Conservation (phyloP, 352 stramenopile species). For the Blastocystis sp. region DNA sequence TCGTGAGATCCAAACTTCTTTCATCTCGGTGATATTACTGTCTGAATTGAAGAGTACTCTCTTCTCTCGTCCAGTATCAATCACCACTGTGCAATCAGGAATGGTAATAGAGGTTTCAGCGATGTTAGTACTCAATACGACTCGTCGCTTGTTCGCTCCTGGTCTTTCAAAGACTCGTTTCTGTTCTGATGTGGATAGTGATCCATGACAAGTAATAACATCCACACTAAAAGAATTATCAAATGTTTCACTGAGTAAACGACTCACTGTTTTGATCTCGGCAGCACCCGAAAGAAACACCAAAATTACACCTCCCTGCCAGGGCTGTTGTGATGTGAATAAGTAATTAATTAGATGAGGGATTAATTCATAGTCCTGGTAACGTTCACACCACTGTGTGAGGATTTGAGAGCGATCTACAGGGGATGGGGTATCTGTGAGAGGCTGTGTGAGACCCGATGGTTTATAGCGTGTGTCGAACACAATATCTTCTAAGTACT, state of each 20-base stretch:
- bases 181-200: constrained; percentile 87
- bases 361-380: constrained; percentile 26
- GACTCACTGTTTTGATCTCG: constrained; percentile 83
- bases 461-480: constrained; percentile 74
- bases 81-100: constrained; percentile 83
- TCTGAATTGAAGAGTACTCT: constrained; percentile 78
- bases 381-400: constrained; percentile 43
- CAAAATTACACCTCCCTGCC: constrained; percentile 74
- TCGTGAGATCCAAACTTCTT: constrained; percentile 77
- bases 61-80: constrained; percentile 82
- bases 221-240: constrained; percentile 69
- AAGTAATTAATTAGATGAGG: constrained; percentile 15
- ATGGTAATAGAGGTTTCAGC: constrained; percentile 93
- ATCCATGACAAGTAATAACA: constrained; percentile 87
- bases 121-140: constrained; percentile 94
- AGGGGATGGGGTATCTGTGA: background rate
- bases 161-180: constrained; percentile 81
- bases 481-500: constrained; percentile 88
- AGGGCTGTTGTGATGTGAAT: constrained; percentile 12
- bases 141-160: constrained; percentile 75
- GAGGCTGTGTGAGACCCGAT: background rate
- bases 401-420: constrained; percentile 69
- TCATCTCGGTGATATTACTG: constrained; percentile 76
- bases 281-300: constrained; percentile 89
- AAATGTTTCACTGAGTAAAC: constrained; percentile 9